phyloP scores from a whole-genome alignment of 2,329 filamentous ascomycete species.

The Ampelomyces quisqualis region DNA sequence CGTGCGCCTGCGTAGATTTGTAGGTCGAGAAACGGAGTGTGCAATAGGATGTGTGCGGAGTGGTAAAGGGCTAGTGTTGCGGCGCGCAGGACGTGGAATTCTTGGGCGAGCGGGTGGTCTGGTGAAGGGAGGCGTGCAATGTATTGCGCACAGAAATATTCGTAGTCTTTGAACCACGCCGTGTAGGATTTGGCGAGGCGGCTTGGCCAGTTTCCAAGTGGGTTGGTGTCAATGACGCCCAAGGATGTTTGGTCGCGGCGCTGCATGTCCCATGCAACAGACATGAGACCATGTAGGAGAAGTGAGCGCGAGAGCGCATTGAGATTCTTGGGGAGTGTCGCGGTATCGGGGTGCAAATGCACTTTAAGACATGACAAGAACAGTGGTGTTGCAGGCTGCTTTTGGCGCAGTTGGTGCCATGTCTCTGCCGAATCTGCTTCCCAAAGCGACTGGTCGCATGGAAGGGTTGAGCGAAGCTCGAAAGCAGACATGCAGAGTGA shows the following conservation, averaged over 20 bases:
- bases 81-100: slow-evolving; percentile 53
- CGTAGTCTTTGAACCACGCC: slow-evolving; percentile 61
- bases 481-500: slow-evolving; percentile 67
- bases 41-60: slow-evolving; percentile 57
- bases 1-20: slow-evolving; percentile 63
- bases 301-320: slow-evolving; percentile 57
- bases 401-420: slow-evolving; percentile 50
- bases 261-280: slow-evolving; percentile 62
- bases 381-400: slow-evolving; percentile 41
- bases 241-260: slow-evolving; percentile 63
- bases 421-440: slow-evolving; percentile 57
- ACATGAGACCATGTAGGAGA: slow-evolving; percentile 63
- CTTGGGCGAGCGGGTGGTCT: slow-evolving; percentile 36
- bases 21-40: slow-evolving; percentile 61
- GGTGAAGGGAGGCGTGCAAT: slow-evolving; percentile 25
- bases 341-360: slow-evolving; percentile 52
- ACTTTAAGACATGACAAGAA: slow-evolving; percentile 59
- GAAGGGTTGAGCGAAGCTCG: slow-evolving; percentile 59
- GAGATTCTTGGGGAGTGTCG: slow-evolving; percentile 42
- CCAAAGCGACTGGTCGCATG: slow-evolving; percentile 58
- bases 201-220: slow-evolving; percentile 53
- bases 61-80: slow-evolving; percentile 60
- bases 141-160: slow-evolving; percentile 50
- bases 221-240: slow-evolving; percentile 39
- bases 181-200: slow-evolving; percentile 57